Evolutionary conservation across 306 rosid species (phyloP), one percentile per base, ranked within the genome.

Genomic region (Malus sylvestris): DNA sequence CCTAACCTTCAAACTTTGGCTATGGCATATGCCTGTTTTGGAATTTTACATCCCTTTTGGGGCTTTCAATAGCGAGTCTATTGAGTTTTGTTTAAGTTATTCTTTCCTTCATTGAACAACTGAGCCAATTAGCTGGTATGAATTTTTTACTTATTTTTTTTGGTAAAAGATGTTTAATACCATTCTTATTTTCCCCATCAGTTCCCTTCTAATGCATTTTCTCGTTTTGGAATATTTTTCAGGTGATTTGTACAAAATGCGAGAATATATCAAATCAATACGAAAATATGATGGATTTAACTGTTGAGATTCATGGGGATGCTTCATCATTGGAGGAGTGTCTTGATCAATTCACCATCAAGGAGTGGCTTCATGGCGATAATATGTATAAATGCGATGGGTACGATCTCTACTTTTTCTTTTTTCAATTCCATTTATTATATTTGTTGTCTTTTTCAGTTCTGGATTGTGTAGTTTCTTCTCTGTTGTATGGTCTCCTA

Each of bases 241-340:
- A 95, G 99, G 99, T 96, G 65, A 82, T 88, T 76, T 96, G 99
- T 87, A 87, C 97, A 67, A 77, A 85, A 60, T 96, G 99, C 78
- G 72, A 86, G 6, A 91, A 91, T 77, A 74, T 82, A 76, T 96
- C 99, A 74, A 96, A 91, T 75, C 97, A 89, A 75, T 91, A 87
- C 75, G 99, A 96, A 79, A 88, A 84, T 86, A 96, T 96, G 99
- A 90, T 96, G 99, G 99, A 96, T 84, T 87, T 96, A 82, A 91
- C 98, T 18, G 99, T 96, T 73, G 99, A 96, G 80, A 96, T 96
- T 81, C 98, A 96, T 42, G 99, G 99, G 71, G 93, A 92, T 81
- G 98, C 97, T 80, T 85, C 86, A 71, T 96, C 96, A 61, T 83
- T 96, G 80, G 98, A 92, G 87, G 96, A 92, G 85, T 96, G 99